phyloP scores from a whole-genome alignment of 2,329 filamentous ascomycete species.

The Tolypocladium sp. region DNA sequence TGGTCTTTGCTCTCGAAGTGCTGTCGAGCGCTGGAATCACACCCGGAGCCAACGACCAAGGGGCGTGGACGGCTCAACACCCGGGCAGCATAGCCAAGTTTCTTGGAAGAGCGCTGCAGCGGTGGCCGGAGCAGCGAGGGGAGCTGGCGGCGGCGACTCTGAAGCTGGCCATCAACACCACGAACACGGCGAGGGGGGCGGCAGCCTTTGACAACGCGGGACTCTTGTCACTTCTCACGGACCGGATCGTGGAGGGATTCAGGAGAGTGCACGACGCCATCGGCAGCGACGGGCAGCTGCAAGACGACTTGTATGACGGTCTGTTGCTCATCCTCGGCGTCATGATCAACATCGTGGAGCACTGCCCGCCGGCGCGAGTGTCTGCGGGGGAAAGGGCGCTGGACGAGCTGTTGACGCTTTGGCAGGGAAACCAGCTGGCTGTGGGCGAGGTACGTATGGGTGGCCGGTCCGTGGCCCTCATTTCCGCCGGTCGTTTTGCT shows the following conservation, averaged over 20 bases:
- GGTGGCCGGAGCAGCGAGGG: constrained; percentile 18
- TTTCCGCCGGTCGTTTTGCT: neutral
- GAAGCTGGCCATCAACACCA: constrained; percentile 71
- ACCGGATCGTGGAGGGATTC: constrained; percentile 43
- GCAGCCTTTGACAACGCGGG: constrained; percentile 56
- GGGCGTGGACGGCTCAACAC: constrained; percentile 14
- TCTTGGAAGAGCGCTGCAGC: constrained; percentile 16
- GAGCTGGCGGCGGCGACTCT: constrained; percentile 18
- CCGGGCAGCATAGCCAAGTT: constrained; percentile 18
- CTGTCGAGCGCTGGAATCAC: constrained; percentile 18
- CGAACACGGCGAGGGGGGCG: constrained; percentile 72
- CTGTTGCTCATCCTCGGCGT: constrained; percentile 72
- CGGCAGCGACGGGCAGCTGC: constrained; percentile 37
- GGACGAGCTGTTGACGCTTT: constrained; percentile 52
- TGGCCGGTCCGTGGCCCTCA: too few relatives aligned
- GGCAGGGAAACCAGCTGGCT: constrained; percentile 56
- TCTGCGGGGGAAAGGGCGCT: constrained; percentile 32
- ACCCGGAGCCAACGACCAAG: constrained; percentile 10
- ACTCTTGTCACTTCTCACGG: constrained; percentile 39
- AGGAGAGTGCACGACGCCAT: constrained; percentile 36
- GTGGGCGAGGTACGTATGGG: constrained; percentile 54
- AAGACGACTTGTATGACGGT: constrained; percentile 50
- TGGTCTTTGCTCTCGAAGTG: constrained; percentile 27
- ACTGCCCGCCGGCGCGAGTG: constrained; percentile 53
- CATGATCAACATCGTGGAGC: constrained; percentile 81